These are phyloP conservation scores for Caloboletus firmus DNA, from an alignment of 1,284 basidiomycete genomes.

Conservation along the genomic window DNA sequence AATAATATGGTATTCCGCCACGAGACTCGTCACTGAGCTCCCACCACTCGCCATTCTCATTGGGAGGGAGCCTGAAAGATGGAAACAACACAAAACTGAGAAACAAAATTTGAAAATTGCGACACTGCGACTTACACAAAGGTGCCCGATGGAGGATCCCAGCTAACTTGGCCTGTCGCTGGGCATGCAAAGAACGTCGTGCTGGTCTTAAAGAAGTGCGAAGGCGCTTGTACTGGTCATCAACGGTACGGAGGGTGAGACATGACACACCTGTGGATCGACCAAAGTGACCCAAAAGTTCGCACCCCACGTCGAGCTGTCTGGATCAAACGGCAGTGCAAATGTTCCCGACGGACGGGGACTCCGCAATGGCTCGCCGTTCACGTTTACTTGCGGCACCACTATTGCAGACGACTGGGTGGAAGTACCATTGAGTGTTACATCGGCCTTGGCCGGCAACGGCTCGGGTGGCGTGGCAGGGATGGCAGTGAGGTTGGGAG, in stretches of 20 bases:
- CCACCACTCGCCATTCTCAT: conserved; percentile 91
- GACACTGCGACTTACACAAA: conserved; percentile 64
- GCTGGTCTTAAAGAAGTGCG: conserved; percentile 53
- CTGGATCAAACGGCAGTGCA: conserved; percentile 22
- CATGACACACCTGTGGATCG: conserved; percentile 68
- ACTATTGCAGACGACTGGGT: conserved; percentile 15
- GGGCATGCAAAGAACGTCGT: conserved; percentile 91
- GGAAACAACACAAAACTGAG: conserved; percentile 9
- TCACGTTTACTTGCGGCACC: conserved; percentile 37
- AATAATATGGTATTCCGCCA: conserved; percentile 85
- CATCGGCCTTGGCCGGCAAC: conserved; percentile 5
- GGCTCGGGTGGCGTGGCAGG: conserved; percentile 7
- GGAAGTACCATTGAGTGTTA: conserved; percentile 16
- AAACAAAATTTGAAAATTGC: conserved; percentile 12
- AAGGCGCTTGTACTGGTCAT: conserved; percentile 10
- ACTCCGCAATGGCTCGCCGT: conserved; percentile 34
- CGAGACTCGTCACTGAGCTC: conserved; percentile 81
- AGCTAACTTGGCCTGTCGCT: conserved; percentile 86
- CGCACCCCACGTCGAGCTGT: conserved; percentile 58
- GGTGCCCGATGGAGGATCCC: conserved; percentile 88
- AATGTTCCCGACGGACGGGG: conserved; percentile 32
- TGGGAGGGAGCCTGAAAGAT: conserved; percentile 70
- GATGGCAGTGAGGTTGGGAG: conserved; percentile 3
- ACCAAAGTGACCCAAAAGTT: conserved; percentile 85
- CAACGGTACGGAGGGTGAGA: conserved; percentile 7